These are phyloP conservation scores for Nicotiana sylvestris DNA, from an alignment of 257 asterid species.

Conservation along the genomic window DNA sequence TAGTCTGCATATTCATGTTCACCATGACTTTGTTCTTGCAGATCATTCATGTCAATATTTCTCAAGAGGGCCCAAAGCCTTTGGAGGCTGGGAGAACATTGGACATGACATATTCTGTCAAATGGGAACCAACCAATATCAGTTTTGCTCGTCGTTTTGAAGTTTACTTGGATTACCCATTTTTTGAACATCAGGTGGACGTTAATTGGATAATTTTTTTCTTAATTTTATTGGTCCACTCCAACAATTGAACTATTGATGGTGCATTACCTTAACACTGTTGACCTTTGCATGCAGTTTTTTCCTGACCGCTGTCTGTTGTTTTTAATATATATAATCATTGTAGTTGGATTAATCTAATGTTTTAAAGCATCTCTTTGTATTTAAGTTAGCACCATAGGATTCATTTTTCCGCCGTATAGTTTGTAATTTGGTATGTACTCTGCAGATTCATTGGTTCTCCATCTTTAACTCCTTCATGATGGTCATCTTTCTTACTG, in stretches of 20 bases:
- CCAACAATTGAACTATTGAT: neutral
- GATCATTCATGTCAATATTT: conserved; percentile 94
- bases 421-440: neutral
- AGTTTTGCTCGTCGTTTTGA: conserved; percentile 92
- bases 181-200: conserved; percentile 95
- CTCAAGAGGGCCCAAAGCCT: conserved; percentile 80
- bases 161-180: conserved; percentile 93
- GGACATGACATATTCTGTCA: conserved; percentile 90
- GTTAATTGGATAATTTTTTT: neutral
- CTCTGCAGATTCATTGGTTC: conserved; percentile 93
- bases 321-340: neutral
- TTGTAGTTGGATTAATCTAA: neutral
- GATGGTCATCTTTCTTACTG: conserved; percentile 99
- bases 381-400: neutral
- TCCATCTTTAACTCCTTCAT: conserved; percentile 95
- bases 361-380: neutral
- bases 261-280: neutral
- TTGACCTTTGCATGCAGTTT: neutral
- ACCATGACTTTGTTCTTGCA: conserved; percentile 31
- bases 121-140: conserved; percentile 74
- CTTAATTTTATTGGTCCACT: neutral
- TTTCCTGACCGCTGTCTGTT: neutral
- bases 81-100: conserved; percentile 67
- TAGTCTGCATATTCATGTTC: conserved; percentile 9
- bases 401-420: neutral